Base-by-base conservation (phyloP, 495 filamentous ascomycete genomes). In the Saxophila tyrrhenica region DNA sequence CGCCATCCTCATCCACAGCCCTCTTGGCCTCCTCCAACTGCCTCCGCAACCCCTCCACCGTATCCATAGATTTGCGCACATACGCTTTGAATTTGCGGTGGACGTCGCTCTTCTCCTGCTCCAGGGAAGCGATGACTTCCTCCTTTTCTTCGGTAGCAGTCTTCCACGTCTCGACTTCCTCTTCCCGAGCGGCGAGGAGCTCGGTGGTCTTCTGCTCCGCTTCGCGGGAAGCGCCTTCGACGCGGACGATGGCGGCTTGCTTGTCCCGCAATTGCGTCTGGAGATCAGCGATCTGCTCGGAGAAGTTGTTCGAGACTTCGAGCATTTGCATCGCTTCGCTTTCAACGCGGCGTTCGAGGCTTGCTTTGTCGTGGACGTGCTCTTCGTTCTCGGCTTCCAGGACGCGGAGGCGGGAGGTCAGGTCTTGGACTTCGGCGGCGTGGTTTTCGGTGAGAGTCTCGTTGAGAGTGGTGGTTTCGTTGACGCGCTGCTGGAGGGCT, bases 281-380 rank as follows among this genome's bases (percentile, higher is more conserved):
- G 32, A 56, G 46, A 7, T 3, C 46, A 1, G 50, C 55, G 55
- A 64, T 51, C 47, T 58, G 50, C 29, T 58, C 54, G 1, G 55
- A 43, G 11, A 47, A 47, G 10, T 43, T 42, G 48, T 55, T 58
- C 39, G 54, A 46, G 22, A 62, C 16, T 1, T 59, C 43, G 11
- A 63, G 51, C 58, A 62, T 58, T 0, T 24, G 20, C 23, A 60
- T 60, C 2, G 62, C 62, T 32, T 64, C 59, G 1, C 50, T 24
- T 20, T 61, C 44, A 25, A 64, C 59, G 17, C 59, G 51, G 24
- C 51, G 47, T 47, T 62, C 62, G 13, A 64, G 51, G 22, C 56
- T 39, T 0, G 35, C 41, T 19, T 48, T 53, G 1, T 56, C 39
- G n/a, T 24, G 23, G 13, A 39, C 50, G n/a, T 62, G 55, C 1